These are phyloP conservation scores for Rhododendron ferrugineum DNA, from an alignment of 148 eudicot genomes.

Conservation along the genomic window DNA sequence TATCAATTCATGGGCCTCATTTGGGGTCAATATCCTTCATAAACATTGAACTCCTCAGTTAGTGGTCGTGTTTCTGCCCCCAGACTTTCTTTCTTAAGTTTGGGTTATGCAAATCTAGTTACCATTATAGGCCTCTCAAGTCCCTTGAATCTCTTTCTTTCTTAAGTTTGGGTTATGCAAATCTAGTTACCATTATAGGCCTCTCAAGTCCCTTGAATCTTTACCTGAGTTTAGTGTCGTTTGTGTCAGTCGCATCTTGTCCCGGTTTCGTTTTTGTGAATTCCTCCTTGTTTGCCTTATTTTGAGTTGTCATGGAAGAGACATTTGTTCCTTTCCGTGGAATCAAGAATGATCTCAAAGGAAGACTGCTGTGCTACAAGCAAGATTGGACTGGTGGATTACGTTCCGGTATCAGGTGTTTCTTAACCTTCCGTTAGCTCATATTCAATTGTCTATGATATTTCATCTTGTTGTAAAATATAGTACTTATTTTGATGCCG, in stretches of 20 bases:
- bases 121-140: constrained; percentile 26
- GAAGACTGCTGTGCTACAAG: constrained; percentile 82
- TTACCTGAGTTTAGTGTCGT: constrained; percentile 21
- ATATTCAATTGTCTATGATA: background rate
- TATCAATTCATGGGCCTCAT: constrained; percentile 24
- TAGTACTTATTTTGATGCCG: background rate
- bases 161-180: constrained; percentile 25
- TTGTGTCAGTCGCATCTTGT: constrained; percentile 11
- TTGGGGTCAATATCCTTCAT: constrained; percentile 15
- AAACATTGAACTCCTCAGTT: constrained; percentile 28
- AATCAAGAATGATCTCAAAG: constrained; percentile 85
- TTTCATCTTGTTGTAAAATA: background rate
- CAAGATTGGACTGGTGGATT: constrained; percentile 97
- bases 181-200: no score
- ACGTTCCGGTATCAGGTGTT: constrained; percentile 84
- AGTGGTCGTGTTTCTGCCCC: constrained; percentile 27
- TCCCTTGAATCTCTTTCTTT: constrained; percentile 25
- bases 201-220: constrained; percentile 31
- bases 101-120: constrained; percentile 34
- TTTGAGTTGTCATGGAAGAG: constrained; percentile 69
- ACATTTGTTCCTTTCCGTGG: constrained; percentile 94
- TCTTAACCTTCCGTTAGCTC: constrained; percentile 10
- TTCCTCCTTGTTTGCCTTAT: constrained; percentile 5
- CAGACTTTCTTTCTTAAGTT: constrained; percentile 4
- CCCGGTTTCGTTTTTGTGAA: constrained; percentile 13